Base-by-base conservation (phyloP, 2,329 filamentous ascomycete species). In the Elsinoe fawcettii region DNA sequence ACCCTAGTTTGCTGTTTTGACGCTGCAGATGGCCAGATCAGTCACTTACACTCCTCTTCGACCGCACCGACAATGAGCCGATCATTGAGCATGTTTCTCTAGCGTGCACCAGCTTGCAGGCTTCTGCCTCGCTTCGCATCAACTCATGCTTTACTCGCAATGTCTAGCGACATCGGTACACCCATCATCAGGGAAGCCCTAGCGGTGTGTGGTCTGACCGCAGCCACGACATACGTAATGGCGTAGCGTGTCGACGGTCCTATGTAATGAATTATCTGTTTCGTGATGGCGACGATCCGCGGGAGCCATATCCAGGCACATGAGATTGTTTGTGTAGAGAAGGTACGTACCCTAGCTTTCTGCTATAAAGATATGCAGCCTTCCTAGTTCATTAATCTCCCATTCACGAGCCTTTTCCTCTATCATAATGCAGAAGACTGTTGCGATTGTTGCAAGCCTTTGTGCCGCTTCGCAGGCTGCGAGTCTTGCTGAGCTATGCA, bases 401-500 rank as follows among this genome's bases (percentile, higher is more conserved):
- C 39, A 4, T 12, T 14, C 3, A 7, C 39, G 22, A 20, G 5
- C 14, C n/a, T 20, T 44, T 5, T 12, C 20, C 16, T 44, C 27
- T 23, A n/a, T 23, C 16, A 8, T 16, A 30, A 51, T 51, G 46
- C 46, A 34, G 16, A 51, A 51, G 25, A 51, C 27, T 11, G 6
- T 51, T 32, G 8, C 27, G 27, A 18, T 51, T 30, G n/a, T 34
- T 32, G n/a, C 25, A 30, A 16, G 25, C 46, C 27, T 51, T 18
- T 16, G 46, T 46, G 49, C 56, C n/a, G 12, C 30, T 12, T 20
- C 47, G 16, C 27, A 43, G 16, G 46, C 57, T 51, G 53, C 58
- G n/a, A 54, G 59, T 23, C 58, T 62, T 7, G 46, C 44, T 55
- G 51, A 57, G 8, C 56, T 64, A 53, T 63, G 59, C 47, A 60